Conservation (phyloP, 78 protist species). For the Dictyostelium firmibasis region DNA sequence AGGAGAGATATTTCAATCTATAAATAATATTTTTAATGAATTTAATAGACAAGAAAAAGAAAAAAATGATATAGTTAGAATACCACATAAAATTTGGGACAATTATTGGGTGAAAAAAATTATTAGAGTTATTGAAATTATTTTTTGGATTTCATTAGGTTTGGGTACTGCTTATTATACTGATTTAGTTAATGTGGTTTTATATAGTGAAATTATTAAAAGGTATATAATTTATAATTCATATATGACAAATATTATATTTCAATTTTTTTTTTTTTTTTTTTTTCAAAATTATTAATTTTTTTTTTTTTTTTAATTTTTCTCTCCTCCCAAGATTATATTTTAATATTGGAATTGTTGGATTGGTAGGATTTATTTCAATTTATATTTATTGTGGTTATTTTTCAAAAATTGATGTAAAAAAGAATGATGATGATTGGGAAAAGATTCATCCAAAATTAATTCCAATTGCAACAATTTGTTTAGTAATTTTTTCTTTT, state of each 20-base stretch:
- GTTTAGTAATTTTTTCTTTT: not conserved
- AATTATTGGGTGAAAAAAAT: not conserved
- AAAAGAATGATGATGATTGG: not conserved
- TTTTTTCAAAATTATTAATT: not conserved
- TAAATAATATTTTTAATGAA: not conserved
- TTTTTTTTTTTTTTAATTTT: too few relatives aligned
- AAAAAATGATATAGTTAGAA: not conserved
- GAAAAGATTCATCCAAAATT: not conserved
- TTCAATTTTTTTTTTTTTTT: too few relatives aligned
- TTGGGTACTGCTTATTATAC: not conserved
- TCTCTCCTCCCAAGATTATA: too few relatives aligned
- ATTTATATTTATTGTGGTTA: not conserved
- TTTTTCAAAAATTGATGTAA: not conserved
- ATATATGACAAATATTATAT: too few relatives aligned
- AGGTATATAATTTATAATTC: too few relatives aligned
- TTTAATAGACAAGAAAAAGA: not conserved
- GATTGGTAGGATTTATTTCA: not conserved
- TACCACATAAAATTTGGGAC: not conserved
- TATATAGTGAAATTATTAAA: not conserved
- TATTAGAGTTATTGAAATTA: not conserved
- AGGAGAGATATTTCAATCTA: not conserved
- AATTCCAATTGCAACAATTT: constrained; percentile 2
- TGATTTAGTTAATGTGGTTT: not conserved
- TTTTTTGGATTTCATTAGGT: constrained; percentile 4
- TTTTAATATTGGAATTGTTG: not conserved